A percentile compares a stretch with the other conserved stretches of the same genome.
Conservation (phyloP, 768 basidiomycete genomes). For the Serendipita sp. region DNA sequence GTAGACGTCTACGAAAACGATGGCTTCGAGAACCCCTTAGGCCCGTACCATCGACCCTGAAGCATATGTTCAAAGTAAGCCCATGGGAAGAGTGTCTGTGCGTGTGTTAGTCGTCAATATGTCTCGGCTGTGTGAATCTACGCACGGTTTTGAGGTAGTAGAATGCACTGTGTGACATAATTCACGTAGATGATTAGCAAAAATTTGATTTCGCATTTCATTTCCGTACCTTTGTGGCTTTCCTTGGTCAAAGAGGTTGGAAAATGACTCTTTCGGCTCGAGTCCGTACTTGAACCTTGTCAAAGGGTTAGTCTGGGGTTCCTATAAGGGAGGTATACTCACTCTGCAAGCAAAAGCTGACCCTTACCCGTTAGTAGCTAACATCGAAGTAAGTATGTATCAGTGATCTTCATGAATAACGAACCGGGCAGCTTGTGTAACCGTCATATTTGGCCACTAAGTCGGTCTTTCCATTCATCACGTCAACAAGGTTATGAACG, state of each 20-base stretch:
- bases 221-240: slow-evolving; percentile 46
- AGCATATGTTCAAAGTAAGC: slow-evolving; percentile 59
- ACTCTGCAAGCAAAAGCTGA: slow-evolving; percentile 25
- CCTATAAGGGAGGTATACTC: not conserved
- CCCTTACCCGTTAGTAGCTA: slow-evolving; percentile 71
- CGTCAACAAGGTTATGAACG: slow-evolving; percentile 44
- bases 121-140: not conserved
- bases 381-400: not conserved
- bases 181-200: slow-evolving; percentile 11
- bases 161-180: slow-evolving; percentile 35
- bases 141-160: slow-evolving; percentile 75
- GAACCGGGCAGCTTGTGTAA: slow-evolving; percentile 73
- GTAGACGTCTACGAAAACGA: slow-evolving; percentile 15
- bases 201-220: not conserved
- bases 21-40: slow-evolving; percentile 25
- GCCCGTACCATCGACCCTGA: slow-evolving; percentile 33
- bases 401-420: slow-evolving; percentile 15
- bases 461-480: slow-evolving; percentile 39
- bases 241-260: slow-evolving; percentile 51
- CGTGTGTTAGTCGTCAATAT: slow-evolving; percentile 15
- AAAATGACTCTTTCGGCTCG: slow-evolving; percentile 76
- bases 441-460: slow-evolving; percentile 70
- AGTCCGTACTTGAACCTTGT: slow-evolving; percentile 91
- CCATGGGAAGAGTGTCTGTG: slow-evolving; percentile 48
- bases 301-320: slow-evolving; percentile 29